Percentiles rank a stretch among this genome's conserved stretches.
phyloP scores from a whole-genome alignment of 1,139 yeast genomes.

The Candida frijolesensis region DNA sequence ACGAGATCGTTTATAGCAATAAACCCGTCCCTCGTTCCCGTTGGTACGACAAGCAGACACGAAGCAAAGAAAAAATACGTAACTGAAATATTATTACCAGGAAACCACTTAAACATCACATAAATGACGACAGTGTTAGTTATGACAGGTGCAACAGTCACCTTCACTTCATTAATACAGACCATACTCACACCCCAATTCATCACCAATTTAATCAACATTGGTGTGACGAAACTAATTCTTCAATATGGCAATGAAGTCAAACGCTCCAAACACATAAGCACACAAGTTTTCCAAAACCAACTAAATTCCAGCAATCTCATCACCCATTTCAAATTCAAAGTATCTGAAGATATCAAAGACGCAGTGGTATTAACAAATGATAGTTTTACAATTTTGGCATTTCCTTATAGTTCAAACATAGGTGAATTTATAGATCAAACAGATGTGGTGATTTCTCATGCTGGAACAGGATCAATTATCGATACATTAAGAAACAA shows the following conservation, averaged over 20 bases:
- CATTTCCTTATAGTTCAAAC: constrained; percentile 50
- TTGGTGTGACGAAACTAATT: constrained; percentile 43
- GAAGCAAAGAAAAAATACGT: background rate
- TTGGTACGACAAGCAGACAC: too few species aligned
- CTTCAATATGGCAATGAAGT: constrained; percentile 73
- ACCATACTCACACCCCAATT: constrained; percentile 39
- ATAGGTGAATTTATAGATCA: constrained; percentile 39
- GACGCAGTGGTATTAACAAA: constrained; percentile 1
- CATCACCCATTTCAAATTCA: constrained; percentile 13
- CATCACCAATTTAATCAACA: constrained; percentile 29
- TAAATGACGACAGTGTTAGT: constrained; percentile 16
- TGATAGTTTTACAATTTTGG: constrained; percentile 26
- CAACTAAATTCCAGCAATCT: constrained; percentile 17
- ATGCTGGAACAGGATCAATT: constrained; percentile 94
- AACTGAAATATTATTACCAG: background rate
- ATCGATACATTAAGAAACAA: constrained; percentile 66
- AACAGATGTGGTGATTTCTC: constrained; percentile 71
- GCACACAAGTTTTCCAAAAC: constrained; percentile 24
- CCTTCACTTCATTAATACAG: constrained; percentile 60
- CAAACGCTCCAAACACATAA: constrained; percentile 27
- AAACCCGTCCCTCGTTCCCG: background rate
- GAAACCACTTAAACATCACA: background rate
- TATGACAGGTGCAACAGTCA: constrained; percentile 85
- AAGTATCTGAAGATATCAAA: constrained; percentile 7
- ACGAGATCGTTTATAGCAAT: background rate